These are phyloP conservation scores for Populus alba DNA, from an alignment of 345 rosid species.

Conservation along the genomic window DNA sequence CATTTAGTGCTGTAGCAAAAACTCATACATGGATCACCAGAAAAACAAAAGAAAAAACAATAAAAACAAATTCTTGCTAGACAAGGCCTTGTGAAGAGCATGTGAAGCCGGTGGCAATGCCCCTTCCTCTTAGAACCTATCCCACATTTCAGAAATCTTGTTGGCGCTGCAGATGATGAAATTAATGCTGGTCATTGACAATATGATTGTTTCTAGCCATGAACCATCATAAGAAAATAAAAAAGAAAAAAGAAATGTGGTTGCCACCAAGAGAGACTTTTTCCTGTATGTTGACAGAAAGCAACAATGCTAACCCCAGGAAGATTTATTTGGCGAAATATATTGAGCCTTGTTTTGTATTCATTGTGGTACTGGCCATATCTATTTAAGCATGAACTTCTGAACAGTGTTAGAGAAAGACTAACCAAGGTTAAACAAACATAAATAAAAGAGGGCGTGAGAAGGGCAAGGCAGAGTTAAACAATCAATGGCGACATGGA, in stretches of 20 bases:
- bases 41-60: no score
- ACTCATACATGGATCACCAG: no score
- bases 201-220: background rate
- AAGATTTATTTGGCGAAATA: background rate
- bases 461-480: no score
- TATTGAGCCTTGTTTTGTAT: background rate
- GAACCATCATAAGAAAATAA: background rate
- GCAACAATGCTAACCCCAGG: background rate
- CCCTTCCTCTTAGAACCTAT: background rate
- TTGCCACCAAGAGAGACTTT: background rate
- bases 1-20: no score
- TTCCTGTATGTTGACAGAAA: background rate
- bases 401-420: background rate
- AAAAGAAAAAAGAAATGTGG: background rate
- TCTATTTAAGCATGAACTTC: background rate
- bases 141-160: background rate
- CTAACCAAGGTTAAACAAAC: background rate
- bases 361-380: background rate
- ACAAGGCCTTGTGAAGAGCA: conserved; percentile 5
- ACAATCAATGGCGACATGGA: no score
- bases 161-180: background rate
- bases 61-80: background rate
- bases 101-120: background rate
- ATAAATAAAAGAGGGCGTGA: background rate
- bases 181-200: background rate